Percentiles rank a stretch among this genome's conserved stretches.
These are phyloP conservation scores for Fistulifera solaris DNA, from an alignment of 108 stramenopile species.

Conservation along the genomic window DNA sequence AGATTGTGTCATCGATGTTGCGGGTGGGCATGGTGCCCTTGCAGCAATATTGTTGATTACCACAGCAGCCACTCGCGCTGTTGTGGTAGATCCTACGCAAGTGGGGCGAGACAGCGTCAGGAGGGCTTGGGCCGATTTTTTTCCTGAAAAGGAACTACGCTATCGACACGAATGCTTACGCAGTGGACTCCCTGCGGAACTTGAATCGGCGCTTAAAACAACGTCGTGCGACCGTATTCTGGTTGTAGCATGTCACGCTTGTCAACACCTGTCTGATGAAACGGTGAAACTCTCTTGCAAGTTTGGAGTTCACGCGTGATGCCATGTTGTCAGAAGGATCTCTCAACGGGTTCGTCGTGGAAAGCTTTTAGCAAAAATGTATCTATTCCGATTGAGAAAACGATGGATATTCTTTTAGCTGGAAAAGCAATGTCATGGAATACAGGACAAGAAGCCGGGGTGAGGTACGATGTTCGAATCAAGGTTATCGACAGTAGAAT, in stretches of 20 bases:
- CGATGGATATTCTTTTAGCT: slow-evolving; percentile 61
- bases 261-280: slow-evolving; percentile 73
- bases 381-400: slow-evolving; percentile 26
- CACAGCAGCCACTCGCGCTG: slow-evolving; percentile 29
- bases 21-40: slow-evolving; percentile 72
- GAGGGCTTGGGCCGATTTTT: slow-evolving; percentile 29
- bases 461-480: slow-evolving; percentile 48
- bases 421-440: slow-evolving; percentile 39
- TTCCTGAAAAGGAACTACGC: slow-evolving; percentile 25
- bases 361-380: slow-evolving; percentile 31
- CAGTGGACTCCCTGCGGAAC: slow-evolving; percentile 54
- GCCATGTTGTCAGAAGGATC: slow-evolving; percentile 80
- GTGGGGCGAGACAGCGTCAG: slow-evolving; percentile 38
- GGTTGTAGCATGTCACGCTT: slow-evolving; percentile 76
- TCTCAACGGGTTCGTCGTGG: slow-evolving; percentile 23
- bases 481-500: slow-evolving; percentile 53
- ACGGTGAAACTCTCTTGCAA: slow-evolving; percentile 45
- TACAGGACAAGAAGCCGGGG: slow-evolving; percentile 16
- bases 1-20: slow-evolving; percentile 65
- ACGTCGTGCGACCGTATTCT: slow-evolving; percentile 22
- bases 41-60: slow-evolving; percentile 64
- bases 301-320: slow-evolving; percentile 53
- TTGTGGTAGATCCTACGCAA: slow-evolving; percentile 53
- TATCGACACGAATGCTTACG: slow-evolving; percentile 69
- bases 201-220: slow-evolving; percentile 22